Evolutionary conservation across 2,329 filamentous ascomycete species (phyloP), one percentile per base, ranked within the genome.

Genomic region (Phaeosphaeriaceae sp.): DNA sequence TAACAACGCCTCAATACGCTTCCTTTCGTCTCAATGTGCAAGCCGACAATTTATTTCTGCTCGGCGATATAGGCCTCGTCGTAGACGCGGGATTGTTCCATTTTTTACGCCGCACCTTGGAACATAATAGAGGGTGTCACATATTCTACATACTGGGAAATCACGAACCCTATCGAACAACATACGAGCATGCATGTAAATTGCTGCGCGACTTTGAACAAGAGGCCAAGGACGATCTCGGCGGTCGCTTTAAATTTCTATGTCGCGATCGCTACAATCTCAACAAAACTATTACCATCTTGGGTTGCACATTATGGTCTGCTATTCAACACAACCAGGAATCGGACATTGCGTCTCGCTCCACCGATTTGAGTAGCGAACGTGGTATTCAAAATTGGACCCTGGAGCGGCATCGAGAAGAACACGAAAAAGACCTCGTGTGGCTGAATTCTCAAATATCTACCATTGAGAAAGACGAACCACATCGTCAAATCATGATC

Each of bases 381-480:
- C 26, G 32, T 2, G 55, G 63, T 1, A 69, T 65, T 28, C 36
- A 28, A 9, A 41, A 71, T 4, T 80, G 78, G 77, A 62, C 66
- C 11, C 55, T 76, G 0, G 61, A 66, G 1, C 21, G 59, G 15
- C 78, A 81, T 59, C 74, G 68, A 28, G 60, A 48, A 3, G 66
- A 69, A 6, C 77, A 80, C 48, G 30, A 42, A 8, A 54, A 63
- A 2, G 79, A 81, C 44, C 40, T 81, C 0, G 54, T 55, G 0
- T 81, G 78, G 78, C 65, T 81, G 9, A 79, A 80, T 53, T 49
- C 40, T 0, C 51, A 74, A 43, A 69, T 52, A 2, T 12, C 4
- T 5, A 15, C 16, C 2, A 48, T 77, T 13, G 42, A 50, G 0
- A 38, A 56, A 4, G 40, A 65, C 4, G 47, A 50, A 6, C 48